Evolutionary conservation across 23 red algal genomes (phyloP), one percentile per base, ranked within the genome.

Genomic region (Agarophyton chilense): DNA sequence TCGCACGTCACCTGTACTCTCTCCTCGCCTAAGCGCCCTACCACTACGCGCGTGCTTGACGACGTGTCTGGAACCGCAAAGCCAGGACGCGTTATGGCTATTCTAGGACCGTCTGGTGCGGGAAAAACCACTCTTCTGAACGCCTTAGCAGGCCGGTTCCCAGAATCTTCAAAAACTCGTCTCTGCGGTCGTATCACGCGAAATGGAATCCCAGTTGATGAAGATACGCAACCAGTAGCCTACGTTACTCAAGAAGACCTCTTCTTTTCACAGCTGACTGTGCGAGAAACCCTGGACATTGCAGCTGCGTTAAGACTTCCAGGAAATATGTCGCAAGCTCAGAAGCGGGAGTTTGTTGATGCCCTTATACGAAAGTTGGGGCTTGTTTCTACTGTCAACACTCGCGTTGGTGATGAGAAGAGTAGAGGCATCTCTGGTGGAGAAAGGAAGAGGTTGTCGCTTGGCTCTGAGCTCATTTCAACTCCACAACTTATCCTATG

Each of bases 231-330:
- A 21, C 45, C 81, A 12, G 55, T 75, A 33, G 94, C 94, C 17
- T 99, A 94, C 54, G 89, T 99, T 24, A 86, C 81, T 56, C 97
- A 99, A 73, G 92, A 95, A 57, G 92, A 94, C 35, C 32, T 89
- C n/a, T 95, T 99, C 63, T 99, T 99, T 65, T 94, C 93, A 18
- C 88, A 94, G 31, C 76, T 99, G 45, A 99, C 97, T 29, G 93
- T 95, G 13, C 66, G 90, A 2, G 97, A 99, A 87, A 99, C 97
- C 45, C 74, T 99, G 4, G 55, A 85, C 21, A 88, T 94, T 41
- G 93, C 93, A 17, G 93, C 97, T 10, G 46, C 63, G 9, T 73
- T 95, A 60, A 68, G 79, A 78, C 80, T 98, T 25, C 88, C 93
- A 25, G 40, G 39, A 2, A 35, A 80, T 16, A 62, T 88, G 87